Evolutionary conservation across 129 eudicot genomes (phyloP), one percentile per base, ranked within the genome.

Genomic region (Oenanthe sinensis): DNA sequence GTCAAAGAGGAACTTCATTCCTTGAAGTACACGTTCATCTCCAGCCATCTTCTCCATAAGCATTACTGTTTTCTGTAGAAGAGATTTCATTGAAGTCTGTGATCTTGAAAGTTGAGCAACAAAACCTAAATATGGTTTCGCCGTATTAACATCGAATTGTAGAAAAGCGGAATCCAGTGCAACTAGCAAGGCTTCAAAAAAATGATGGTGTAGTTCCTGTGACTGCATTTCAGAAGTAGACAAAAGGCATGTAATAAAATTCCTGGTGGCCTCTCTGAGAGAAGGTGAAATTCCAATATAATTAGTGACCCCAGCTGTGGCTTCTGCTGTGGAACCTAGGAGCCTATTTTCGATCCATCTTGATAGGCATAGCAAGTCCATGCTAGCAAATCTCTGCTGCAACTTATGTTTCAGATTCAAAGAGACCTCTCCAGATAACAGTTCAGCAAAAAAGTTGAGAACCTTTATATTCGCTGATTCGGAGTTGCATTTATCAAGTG

Each of bases 331-430:
- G 67, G 86, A 85, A 83, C 97, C 94, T 75, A 95, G 78, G 19
- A 95, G 84, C 87, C 99, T 88, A 80, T 74, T 86, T 85, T 90
- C 99, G 75, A 95, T 82, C 97, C 99, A 95, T 84, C 87, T 90
- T n/a, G 95, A 87, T 42, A 95, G 91, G 73, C 69, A 84, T 78
- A 39, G 75, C 82, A 85, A 78, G 88, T 92, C 90, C 94, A 88
- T 90, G 84, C 77, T 73, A 39, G 86, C 83, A 71, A 95, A 90
- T 75, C 90, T 95, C 89, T 85, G 78, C 82, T 86, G 97, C 73
- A 92, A 63, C 71, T 85, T 85, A 49, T 49, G 83, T 69, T 82
- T 90, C 78, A 92, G 70, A 80, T 70, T 82, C 76, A 90, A 79
- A 72, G 85, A 65, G 47, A 54, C 39, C 22, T 90, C 92, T 79